Evolutionary conservation across 768 basidiomycete species (phyloP), one percentile per base, ranked within the genome.

Genomic region (Hypholoma fasciculare): DNA sequence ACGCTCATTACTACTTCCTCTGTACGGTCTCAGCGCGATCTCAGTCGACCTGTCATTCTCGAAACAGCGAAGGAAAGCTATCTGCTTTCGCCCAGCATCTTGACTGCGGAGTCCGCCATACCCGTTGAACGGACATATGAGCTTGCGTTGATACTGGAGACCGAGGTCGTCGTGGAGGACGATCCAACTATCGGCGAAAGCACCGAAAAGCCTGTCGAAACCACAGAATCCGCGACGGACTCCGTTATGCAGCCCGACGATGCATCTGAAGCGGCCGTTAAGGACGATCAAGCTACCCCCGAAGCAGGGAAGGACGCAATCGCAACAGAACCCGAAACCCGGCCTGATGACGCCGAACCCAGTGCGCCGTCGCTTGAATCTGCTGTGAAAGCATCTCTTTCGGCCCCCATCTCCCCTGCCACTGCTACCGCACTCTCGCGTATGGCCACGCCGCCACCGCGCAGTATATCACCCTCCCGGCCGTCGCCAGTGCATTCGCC

Each of bases 1-100:
- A n/a, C 38, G 7, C 42, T 40, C 26, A 27, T 17, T 17, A 30
- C 60, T 14, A 52, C 30, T 14, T 50, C 49, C 12, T 49, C 51
- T 27, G 58, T 54, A 16, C 53, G 48, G 46, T 51, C 56, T 13
- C 54, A 53, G 13, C 55, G 46, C 56, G 64, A 57, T 39, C 46
- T 51, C 47, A 49, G 59, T 16, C 64, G 72, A 43, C 65, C 71
- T 7, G 66, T 79, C 42, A 72, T 76, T 9, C 66, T 79, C 3
- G 77, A 79, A 63, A 78, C 77, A 3, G 62, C 65, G 5, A 77
- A 77, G 55, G 76, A 79, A 55, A 70, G 71, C 23, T 79, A 79
- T 34, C 58, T 76, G 23, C 65, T 78, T 38, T 71, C 75, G 20
- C 73, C 73, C 14, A 72, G 68, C n/a, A 42, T 61, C 23, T 23